Base-by-base conservation (phyloP, 495 filamentous ascomycete species). In the Poronia punctata region DNA sequence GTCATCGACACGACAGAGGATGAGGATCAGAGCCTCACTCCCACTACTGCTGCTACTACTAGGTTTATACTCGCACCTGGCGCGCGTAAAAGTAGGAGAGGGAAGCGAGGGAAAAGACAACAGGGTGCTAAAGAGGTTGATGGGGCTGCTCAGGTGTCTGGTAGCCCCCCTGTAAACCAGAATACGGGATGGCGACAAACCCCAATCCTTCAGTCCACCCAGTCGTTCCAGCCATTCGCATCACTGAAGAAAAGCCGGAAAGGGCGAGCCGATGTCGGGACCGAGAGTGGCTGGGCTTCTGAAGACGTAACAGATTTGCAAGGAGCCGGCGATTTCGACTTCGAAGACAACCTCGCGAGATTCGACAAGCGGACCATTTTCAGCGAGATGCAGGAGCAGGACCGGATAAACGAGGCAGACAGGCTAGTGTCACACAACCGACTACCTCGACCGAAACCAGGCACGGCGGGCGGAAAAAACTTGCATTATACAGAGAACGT, bases 301-400 rank as follows among this genome's bases (percentile, higher is more conserved):
- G 92, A 94, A 57, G 89, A 96, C 61, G 88, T 88, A 17, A 94
- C 88, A 2, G 92, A 98, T 61, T 88, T 95, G n/a, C 90, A 95
- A 61, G 90, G 90, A 53, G 71, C 86, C 64, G 85, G 83, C 1
- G 90, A 97, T 45, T 97, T 96, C 46, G 89, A 97, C 62, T 96
- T 97, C 50, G 76, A 82, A 48, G 80, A 76, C 16, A 86, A 86
- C 46, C 68, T 95, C 9, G 86, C 84, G 12, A 92, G 92, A 50
- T 98, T 98, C 48, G 89, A 98, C 61, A 98, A 98, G 67, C 74
- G 81, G 15, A 74, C 76, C 6, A 74, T 97, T 7, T 97, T 97
- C 56, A 83, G 85, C 37, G 76, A 95, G 56, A 86, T 97, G 52
- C 71, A 86, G 31, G 72, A 87, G 48, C 84, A 92, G 30, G 92